These are phyloP conservation scores for Hysterangium stoloniferum DNA, from an alignment of 768 basidiomycete genomes.

Conservation along the genomic window DNA sequence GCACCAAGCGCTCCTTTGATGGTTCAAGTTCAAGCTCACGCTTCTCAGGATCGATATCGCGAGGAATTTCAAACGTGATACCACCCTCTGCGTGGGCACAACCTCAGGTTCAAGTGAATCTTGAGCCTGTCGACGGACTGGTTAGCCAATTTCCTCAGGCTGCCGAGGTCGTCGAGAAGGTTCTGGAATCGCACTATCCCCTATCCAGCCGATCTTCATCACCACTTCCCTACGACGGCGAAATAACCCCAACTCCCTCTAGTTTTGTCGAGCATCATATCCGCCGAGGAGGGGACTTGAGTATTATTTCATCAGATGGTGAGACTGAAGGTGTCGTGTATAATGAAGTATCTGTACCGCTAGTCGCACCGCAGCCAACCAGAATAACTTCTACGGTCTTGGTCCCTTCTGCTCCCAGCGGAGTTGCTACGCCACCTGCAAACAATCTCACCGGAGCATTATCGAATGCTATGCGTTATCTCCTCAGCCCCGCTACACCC, in stretches of 20 bases:
- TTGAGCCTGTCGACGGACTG: slow-evolving; percentile 42
- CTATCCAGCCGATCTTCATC: background rate
- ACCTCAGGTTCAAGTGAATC: slow-evolving; percentile 49
- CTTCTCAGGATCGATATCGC: slow-evolving; percentile 4
- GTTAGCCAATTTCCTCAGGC: slow-evolving; percentile 31
- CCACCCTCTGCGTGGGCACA: slow-evolving; percentile 46
- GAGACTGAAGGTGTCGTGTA: slow-evolving; percentile 15
- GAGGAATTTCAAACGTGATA: background rate
- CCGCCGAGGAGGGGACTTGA: slow-evolving; percentile 31
- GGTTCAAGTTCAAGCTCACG: slow-evolving; percentile 7
- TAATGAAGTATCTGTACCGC: background rate
- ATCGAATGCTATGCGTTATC: slow-evolving; percentile 50
- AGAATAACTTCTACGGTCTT: background rate
- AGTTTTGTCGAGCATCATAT: slow-evolving; percentile 30
- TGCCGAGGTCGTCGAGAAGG: slow-evolving; percentile 34
- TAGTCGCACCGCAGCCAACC: background rate
- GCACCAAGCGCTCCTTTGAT: slow-evolving; percentile 41
- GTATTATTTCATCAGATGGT: slow-evolving; percentile 33
- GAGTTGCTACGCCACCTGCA: slow-evolving; percentile 32
- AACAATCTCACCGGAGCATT: slow-evolving; percentile 43
- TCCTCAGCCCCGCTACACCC: slow-evolving; percentile 34
- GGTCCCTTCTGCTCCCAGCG: background rate
- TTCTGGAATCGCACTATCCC: slow-evolving; percentile 21
- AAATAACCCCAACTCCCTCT: slow-evolving; percentile 14
- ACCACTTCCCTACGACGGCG: background rate